phyloP scores from a whole-genome alignment of 2,329 filamentous ascomycete species.

The Chrysoporthe puriensis region DNA sequence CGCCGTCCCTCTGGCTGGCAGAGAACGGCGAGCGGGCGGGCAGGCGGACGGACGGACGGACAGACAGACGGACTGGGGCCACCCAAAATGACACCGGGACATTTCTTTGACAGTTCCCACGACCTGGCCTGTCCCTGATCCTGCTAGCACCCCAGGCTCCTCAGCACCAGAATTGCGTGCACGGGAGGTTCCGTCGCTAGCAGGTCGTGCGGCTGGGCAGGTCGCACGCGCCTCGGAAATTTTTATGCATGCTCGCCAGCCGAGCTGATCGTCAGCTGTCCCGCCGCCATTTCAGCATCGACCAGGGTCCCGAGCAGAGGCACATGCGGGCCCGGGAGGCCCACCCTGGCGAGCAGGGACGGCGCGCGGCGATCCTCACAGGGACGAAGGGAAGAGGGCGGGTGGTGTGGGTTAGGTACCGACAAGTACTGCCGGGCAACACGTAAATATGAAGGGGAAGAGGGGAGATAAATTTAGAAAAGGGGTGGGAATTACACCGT shows the following conservation, averaged over 20 bases:
- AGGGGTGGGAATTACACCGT: background rate
- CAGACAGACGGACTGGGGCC: background rate
- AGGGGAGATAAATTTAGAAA: background rate
- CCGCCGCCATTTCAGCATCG: constrained; percentile 15
- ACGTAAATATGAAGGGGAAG: background rate
- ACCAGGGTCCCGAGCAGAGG: background rate
- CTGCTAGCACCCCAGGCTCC: constrained; percentile 2
- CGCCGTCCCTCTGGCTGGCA: background rate
- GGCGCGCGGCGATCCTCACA: constrained; percentile 7
- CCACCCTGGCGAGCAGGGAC: background rate
- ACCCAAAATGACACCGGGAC: constrained; percentile 8
- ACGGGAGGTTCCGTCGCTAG: constrained; percentile 5
- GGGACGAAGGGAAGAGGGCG: background rate
- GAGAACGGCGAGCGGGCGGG: background rate
- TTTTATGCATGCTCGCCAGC: constrained; percentile 27
- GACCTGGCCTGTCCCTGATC: constrained; percentile 10
- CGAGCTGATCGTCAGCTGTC: constrained; percentile 26
- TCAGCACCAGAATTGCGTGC: background rate
- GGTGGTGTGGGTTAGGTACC: background rate
- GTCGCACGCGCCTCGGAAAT: constrained; percentile 24
- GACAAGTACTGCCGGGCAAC: background rate
- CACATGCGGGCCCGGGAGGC: background rate
- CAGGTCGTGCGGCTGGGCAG: constrained; percentile 18
- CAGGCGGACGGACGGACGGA: too few relatives aligned
- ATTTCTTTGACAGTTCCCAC: constrained; percentile 18